phyloP scores from a whole-genome alignment of 805 yeast species.

The Candida dendrica region DNA sequence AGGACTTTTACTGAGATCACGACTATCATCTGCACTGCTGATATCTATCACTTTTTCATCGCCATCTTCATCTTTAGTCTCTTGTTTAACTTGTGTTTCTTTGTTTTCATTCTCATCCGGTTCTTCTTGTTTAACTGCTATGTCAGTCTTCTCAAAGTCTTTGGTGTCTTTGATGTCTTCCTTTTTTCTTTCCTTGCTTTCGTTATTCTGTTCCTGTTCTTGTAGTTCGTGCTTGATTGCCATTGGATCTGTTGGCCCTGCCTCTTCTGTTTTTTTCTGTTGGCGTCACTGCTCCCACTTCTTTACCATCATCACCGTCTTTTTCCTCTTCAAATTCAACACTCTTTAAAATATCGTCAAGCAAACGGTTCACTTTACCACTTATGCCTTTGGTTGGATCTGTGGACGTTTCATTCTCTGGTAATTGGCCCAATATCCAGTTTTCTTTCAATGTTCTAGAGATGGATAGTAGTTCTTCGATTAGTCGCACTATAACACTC shows the following conservation, averaged over 20 bases:
- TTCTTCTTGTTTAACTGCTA: background rate
- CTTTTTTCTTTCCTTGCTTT: background rate
- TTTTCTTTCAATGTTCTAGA: constrained; percentile 44
- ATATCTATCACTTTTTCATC: background rate
- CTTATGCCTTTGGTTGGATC: constrained; percentile 4
- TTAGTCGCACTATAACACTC: constrained; percentile 38
- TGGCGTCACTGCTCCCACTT: constrained; percentile 1
- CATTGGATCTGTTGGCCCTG: too few relatives aligned
- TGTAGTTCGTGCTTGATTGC: too few relatives aligned
- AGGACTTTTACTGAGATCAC: too few relatives aligned
- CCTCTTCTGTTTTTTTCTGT: too few relatives aligned
- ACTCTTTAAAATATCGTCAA: constrained; percentile 5
- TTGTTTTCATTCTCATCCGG: background rate
- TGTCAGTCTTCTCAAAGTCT: background rate
- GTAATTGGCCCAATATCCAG: constrained; percentile 51
- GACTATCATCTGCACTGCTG: background rate
- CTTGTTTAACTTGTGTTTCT: background rate
- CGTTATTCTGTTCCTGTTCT: background rate
- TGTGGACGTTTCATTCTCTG: constrained; percentile 19
- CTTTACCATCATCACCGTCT: constrained; percentile 4
- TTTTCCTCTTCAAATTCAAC: constrained; percentile 7
- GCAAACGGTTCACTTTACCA: constrained; percentile 1
- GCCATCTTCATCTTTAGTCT: background rate
- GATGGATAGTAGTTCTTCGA: constrained; percentile 44
- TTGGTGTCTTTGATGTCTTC: background rate